These are phyloP conservation scores for Mediolabrus comicus DNA, from an alignment of 108 stramenopile genomes.

Conservation along the genomic window DNA sequence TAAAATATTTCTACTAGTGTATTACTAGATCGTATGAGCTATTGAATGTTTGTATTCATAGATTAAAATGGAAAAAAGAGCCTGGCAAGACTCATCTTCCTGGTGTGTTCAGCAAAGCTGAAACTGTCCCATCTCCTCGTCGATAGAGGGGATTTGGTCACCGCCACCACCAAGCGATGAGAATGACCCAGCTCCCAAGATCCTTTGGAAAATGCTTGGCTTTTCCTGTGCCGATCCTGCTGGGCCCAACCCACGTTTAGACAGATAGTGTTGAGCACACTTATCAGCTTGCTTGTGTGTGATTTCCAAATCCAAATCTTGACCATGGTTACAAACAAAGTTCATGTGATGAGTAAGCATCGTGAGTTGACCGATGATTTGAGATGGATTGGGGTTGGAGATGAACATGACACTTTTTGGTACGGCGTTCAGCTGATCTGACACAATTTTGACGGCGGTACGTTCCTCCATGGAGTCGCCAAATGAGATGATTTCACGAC, in stretches of 20 bases:
- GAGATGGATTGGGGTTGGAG: slow-evolving; percentile 60
- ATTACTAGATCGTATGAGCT: neutral
- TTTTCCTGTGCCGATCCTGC: neutral
- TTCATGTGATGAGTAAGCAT: slow-evolving; percentile 85
- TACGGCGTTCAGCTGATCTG: slow-evolving; percentile 66
- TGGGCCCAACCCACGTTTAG: neutral
- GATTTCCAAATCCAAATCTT: slow-evolving; percentile 78
- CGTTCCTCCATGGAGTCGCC: slow-evolving; percentile 88
- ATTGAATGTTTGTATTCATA: neutral
- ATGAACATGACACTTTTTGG: slow-evolving; percentile 88
- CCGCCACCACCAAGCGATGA: neutral
- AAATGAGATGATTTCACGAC: slow-evolving; percentile 80
- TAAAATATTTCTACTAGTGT: neutral
- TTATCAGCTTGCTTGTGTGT: slow-evolving; percentile 67
- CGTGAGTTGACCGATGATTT: slow-evolving; percentile 80
- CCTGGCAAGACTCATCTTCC: neutral
- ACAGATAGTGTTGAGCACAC: slow-evolving; percentile 61
- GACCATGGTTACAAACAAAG: slow-evolving; percentile 57
- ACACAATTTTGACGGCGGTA: slow-evolving; percentile 85
- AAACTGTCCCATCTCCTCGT: neutral
- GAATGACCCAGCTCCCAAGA: neutral
- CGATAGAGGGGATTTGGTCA: neutral
- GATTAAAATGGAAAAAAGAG: neutral
- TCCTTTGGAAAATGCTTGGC: slow-evolving; percentile 4
- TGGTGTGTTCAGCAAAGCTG: neutral